phyloP scores from a whole-genome alignment of 805 yeast species.

The Starmerella apis region DNA sequence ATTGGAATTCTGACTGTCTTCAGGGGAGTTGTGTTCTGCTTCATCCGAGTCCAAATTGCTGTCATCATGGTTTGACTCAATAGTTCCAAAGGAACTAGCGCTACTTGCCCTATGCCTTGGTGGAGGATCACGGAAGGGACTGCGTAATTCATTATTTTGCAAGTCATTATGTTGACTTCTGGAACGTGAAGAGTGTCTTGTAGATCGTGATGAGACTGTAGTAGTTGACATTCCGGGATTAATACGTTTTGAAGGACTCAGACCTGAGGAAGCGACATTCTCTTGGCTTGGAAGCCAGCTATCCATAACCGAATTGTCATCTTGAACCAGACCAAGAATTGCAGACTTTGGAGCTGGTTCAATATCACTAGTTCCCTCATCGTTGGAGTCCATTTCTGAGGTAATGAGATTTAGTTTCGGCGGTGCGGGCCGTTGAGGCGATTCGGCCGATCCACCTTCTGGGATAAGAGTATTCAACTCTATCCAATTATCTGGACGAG shows the following conservation, averaged over 20 bases:
- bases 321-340: slow-evolving; percentile 17
- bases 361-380: background rate
- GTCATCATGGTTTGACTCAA: background rate
- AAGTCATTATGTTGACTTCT: background rate
- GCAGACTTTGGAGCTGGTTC: slow-evolving; percentile 18
- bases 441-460: background rate
- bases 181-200: background rate
- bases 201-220: background rate
- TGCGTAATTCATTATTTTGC: background rate
- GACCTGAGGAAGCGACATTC: background rate
- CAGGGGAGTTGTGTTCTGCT: background rate
- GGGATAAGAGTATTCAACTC: slow-evolving; percentile 11
- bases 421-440: slow-evolving; percentile 3
- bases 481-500: slow-evolving; percentile 10
- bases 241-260: slow-evolving; percentile 1
- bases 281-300: slow-evolving; percentile 16
- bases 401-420: slow-evolving; percentile 20
- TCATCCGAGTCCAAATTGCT: too few species aligned
- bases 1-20: background rate
- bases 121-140: background rate
- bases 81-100: background rate
- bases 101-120: background rate
- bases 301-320: slow-evolving; percentile 3
- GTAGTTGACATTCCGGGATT: background rate
- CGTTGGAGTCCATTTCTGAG: slow-evolving; percentile 11